Evolutionary conservation across 306 rosid genomes (phyloP), one percentile per base, ranked within the genome.

Genomic region (Glycine latifolia): DNA sequence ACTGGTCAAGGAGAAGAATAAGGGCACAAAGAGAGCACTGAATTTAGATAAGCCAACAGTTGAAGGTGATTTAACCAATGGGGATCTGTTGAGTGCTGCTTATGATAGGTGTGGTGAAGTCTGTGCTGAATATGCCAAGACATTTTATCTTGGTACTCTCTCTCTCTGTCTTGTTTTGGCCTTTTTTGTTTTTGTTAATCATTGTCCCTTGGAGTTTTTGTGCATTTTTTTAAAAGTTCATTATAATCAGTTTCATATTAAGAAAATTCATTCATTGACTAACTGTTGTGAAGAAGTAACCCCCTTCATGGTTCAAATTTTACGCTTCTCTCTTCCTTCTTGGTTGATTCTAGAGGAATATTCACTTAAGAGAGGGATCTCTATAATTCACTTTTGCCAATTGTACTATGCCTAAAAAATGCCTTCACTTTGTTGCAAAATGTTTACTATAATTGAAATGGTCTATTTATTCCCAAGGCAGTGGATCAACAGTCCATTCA

Each of bases 41-140:
- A 76, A 81, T 77, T 83, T 84, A 81, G 80, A 81, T 20, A 79
- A 86, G 54, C 39, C 84, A 16, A 59, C 84, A 16, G 54, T 67
- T 66, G 86, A 85, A 65, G 85, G 67, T 49, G 97, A 87, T 53
- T 82, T 83, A 17, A 71, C 68, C 69, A 79, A 88, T 85, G 82
- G 87, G 78, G 89, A 89, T 89, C 83, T 95, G 39, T 84, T 95
- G 85, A 86, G 63, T 81, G 86, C 80, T n/a, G 95, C 99, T 16
- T 95, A 90, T 85, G 88, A 90, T 78, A 88, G 98, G 7, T 92
- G 99, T 85, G 97, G 95, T 65, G 92, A 92, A 79, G 97, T 95
- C 16, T 95, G 99, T 75, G 95, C 99, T 78, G 99, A 95, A 75
- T 95, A 95, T 87, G 99, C 99, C 54, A 95, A 95, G 77, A 95